Percentiles rank a stretch among this genome's conserved stretches.
Evolutionary conservation across 2,329 filamentous ascomycete genomes (phyloP).

Genomic region (Cadophora luteo-olivacea): DNA sequence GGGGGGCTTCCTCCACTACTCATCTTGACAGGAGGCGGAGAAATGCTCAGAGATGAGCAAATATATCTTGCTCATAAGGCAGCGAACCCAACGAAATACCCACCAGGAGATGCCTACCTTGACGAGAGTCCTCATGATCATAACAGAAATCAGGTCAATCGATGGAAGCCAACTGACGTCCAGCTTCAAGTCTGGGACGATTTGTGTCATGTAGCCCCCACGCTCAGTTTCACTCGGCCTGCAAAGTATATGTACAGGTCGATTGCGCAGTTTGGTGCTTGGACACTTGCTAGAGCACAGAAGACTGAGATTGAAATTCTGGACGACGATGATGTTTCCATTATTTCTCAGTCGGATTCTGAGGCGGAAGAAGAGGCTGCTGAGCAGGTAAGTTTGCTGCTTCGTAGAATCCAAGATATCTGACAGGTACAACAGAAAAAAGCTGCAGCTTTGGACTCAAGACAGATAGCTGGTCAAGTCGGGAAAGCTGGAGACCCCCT

Average conservation of each 20-base stretch:
- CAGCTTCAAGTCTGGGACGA: constrained; percentile 97
- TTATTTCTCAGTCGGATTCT: constrained; percentile 68
- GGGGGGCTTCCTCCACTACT: constrained; percentile 89
- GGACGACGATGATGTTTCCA: constrained; percentile 77
- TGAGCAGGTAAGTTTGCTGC: constrained; percentile 37
- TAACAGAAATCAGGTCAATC: constrained; percentile 58
- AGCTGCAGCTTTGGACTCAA: constrained; percentile 24
- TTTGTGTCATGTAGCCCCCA: constrained; percentile 89
- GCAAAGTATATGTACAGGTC: constrained; percentile 96
- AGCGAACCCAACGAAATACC: constrained; percentile 80
- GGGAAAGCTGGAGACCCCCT: constrained; percentile 88
- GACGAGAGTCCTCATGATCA: constrained; percentile 66
- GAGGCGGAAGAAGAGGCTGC: constrained; percentile 44
- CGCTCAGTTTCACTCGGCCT: constrained; percentile 93
- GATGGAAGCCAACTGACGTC: constrained; percentile 85
- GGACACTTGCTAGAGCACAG: constrained; percentile 85
- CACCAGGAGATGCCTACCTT: constrained; percentile 69
- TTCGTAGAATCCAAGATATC: neutral
- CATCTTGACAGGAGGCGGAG: constrained; percentile 86
- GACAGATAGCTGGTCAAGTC: constrained; percentile 51
- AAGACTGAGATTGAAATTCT: constrained; percentile 79
- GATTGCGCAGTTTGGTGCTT: constrained; percentile 91
- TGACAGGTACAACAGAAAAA: constrained; percentile 19
- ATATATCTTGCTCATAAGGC: constrained; percentile 95
- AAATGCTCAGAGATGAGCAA: constrained; percentile 91